Base-by-base conservation (phyloP, 306 rosid genomes). In the Comarum palustre region DNA sequence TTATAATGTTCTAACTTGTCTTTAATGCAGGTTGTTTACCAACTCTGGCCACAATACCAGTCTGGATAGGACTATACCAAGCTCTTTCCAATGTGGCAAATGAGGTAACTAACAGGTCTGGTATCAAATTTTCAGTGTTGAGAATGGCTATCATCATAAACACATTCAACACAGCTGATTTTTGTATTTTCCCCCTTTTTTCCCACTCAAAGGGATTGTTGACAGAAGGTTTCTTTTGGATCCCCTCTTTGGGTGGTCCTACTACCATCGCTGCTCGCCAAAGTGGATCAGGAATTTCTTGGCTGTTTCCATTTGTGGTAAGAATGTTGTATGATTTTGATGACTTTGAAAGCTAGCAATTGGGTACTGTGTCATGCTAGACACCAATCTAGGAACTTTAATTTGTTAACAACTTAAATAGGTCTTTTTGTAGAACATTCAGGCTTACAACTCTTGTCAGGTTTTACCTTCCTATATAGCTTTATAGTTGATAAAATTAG, bases 51-150 rank as follows among this genome's bases (percentile, higher is more conserved):
- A 95, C 99, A 25, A 91, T 95, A 80, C 99, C 99, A 11, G 99
- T 95, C 41, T 95, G 96, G 96, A 91, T 95, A 75, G 99, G 99
- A 75, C 85, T 95, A 67, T 95, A 95, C 84, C 99, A 95, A 84
- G 99, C 99, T 67, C 93, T 91, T 65, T 95, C 99, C 42, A 95
- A 95, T 77, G 99, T 95, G 88, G 99, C 99, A 57, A 95, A 95
- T 73, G 99, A 95, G 91, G 99, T 91, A 84, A 79, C 29, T 65
- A 36, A 63, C 45, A 19, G 71, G 22, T 73, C 65, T 27, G 38
- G 36, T 48, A 50, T 59, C 25, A 58, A 57, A 8, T 4, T 75
- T 54, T 61, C 15, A 8, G 58, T 50, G 72, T 16, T 11, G 71
- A 51, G 34, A 65, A 16, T 16, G 41, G 38, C 34, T 54, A 24